Evolutionary conservation across 139 green algal genomes (phyloP).

Genomic region (Chlamydomonas incerta): DNA sequence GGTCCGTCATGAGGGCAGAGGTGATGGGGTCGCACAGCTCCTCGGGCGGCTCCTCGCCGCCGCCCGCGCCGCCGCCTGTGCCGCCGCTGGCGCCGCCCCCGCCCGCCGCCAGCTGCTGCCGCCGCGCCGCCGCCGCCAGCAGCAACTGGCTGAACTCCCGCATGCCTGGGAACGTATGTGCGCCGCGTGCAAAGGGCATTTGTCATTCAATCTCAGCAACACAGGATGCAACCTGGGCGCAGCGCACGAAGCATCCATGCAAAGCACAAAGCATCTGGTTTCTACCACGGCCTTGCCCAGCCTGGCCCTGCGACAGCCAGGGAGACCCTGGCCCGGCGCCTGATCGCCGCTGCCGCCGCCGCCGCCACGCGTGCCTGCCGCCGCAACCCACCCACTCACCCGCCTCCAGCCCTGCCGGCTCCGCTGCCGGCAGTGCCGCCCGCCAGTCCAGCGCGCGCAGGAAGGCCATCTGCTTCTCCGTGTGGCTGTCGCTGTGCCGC

Average conservation of each 20-base stretch:
- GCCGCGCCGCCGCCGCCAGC: neutral
- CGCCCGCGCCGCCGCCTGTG: neutral
- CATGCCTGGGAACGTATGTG: neutral
- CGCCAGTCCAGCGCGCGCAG: conserved; percentile 46
- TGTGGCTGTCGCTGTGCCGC: neutral
- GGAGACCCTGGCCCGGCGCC: too few species aligned
- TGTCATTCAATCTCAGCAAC: too few species aligned
- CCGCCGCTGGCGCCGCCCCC: neutral
- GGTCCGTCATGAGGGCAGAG: conserved; percentile 77
- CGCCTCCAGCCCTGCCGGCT: conserved; percentile 10
- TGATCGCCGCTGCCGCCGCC: too few species aligned
- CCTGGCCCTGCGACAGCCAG: too few species aligned
- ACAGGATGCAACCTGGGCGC: too few species aligned
- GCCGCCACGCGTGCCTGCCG: too few species aligned
- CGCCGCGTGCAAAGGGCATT: too few species aligned
- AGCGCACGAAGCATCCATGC: too few species aligned
- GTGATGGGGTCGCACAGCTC: conserved; percentile 77
- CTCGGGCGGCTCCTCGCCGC: conserved; percentile 56
- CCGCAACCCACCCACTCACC: neutral
- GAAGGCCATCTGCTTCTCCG: conserved; percentile 21
- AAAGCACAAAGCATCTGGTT: too few species aligned
- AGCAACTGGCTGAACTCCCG: conserved; percentile 3
- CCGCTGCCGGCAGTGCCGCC: conserved; percentile 30
- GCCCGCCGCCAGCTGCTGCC: neutral
- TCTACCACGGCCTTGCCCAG: too few species aligned